Conservation (phyloP, 805 yeast genomes). For the Candida sphagnicola region DNA sequence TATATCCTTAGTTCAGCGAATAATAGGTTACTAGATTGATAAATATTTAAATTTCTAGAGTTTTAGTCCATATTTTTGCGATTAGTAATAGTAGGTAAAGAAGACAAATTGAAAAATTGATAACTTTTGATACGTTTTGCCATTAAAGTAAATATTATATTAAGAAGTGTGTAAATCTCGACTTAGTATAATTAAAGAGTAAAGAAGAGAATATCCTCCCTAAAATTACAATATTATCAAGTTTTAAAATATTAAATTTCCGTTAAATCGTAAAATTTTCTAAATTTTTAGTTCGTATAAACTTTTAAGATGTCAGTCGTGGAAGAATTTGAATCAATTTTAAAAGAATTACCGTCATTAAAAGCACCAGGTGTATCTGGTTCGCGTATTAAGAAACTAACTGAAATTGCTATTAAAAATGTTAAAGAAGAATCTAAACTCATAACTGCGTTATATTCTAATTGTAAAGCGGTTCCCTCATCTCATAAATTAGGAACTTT, state of each 20-base stretch:
- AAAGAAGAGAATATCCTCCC: neutral
- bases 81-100: neutral
- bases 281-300: neutral
- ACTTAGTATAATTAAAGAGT: neutral
- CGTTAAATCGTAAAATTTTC: slow-evolving; percentile 1
- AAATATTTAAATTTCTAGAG: neutral
- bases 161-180: neutral
- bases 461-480: slow-evolving; percentile 69
- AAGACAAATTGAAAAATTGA: neutral
- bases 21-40: too few relatives aligned
- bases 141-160: neutral
- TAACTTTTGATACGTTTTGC: neutral
- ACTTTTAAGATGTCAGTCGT: slow-evolving; percentile 31
- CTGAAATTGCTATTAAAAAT: slow-evolving; percentile 71
- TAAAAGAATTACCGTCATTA: slow-evolving; percentile 50
- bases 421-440: slow-evolving; percentile 55
- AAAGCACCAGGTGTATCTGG: slow-evolving; percentile 95
- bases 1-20: too few relatives aligned
- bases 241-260: neutral
- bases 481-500: slow-evolving; percentile 87
- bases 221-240: neutral
- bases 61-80: neutral
- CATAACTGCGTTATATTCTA: slow-evolving; percentile 54
- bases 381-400: slow-evolving; percentile 83
- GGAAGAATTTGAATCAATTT: slow-evolving; percentile 45